Percentiles rank a stretch among this genome's conserved stretches.
Conservation (phyloP, 2,329 filamentous ascomycete species). For the Xylaria sp. region DNA sequence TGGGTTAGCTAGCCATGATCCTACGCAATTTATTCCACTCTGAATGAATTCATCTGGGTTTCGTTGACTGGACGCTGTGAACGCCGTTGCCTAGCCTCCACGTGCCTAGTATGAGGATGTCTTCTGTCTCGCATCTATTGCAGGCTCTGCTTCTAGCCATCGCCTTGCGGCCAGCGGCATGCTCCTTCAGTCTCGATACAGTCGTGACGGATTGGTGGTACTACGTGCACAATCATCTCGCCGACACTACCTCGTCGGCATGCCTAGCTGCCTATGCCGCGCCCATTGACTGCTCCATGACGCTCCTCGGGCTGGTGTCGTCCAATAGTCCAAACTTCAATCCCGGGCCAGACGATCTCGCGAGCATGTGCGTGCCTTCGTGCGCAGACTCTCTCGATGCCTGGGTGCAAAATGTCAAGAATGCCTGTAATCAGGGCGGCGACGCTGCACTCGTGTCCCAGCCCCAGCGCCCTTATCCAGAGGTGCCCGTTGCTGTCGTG, state of each 20-base stretch:
- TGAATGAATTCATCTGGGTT: not conserved
- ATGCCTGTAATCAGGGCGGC: conserved; percentile 42
- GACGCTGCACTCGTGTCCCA: conserved; percentile 43
- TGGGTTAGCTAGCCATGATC: not conserved
- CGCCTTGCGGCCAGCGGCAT: conserved; percentile 21
- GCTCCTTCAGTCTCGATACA: conserved; percentile 51
- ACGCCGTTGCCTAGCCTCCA: not conserved
- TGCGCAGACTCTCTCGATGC: conserved; percentile 45
- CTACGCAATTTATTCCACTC: not conserved
- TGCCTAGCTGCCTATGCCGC: conserved; percentile 49
- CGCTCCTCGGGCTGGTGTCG: conserved; percentile 47
- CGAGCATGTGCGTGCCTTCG: conserved; percentile 44
- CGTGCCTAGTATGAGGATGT: not conserved
- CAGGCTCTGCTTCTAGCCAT: conserved; percentile 4
- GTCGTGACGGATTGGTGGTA: conserved; percentile 47
- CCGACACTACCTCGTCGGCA: conserved; percentile 46
- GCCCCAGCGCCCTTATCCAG: conserved; percentile 26
- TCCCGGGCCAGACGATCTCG: conserved; percentile 42
- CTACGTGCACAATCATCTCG: conserved; percentile 48
- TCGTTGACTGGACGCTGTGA: not conserved
- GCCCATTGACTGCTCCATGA: conserved; percentile 47
- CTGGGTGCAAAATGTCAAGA: conserved; percentile 45
- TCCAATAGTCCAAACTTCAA: conserved; percentile 47
- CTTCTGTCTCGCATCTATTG: not conserved
- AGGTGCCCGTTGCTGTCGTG: conserved; percentile 34